Evolutionary conservation across 352 stramenopile species (phyloP).

Genomic region (Globisporangium splendens): DNA sequence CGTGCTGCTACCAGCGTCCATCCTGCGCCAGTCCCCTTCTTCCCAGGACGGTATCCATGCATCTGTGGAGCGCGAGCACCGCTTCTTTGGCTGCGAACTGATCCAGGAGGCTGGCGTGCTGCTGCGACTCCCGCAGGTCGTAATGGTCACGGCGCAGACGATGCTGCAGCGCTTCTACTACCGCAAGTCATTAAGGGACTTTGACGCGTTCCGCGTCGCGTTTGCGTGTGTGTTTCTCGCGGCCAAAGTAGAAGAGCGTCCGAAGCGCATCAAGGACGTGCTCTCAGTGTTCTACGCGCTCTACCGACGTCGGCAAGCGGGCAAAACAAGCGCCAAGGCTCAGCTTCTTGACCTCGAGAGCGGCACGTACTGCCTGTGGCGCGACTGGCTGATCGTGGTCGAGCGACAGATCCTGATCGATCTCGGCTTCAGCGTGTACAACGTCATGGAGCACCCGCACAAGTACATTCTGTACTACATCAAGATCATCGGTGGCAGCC

Average conservation of each 20-base stretch:
- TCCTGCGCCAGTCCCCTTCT: slow-evolving; percentile 50
- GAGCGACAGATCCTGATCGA: slow-evolving; percentile 91
- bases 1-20: slow-evolving; percentile 44
- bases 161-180: slow-evolving; percentile 91
- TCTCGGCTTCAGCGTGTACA: slow-evolving; percentile 92
- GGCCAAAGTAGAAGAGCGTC: slow-evolving; percentile 88
- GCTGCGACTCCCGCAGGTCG: slow-evolving; percentile 84
- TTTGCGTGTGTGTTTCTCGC: slow-evolving; percentile 88
- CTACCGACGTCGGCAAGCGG: slow-evolving; percentile 64
- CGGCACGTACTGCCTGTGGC: slow-evolving; percentile 63
- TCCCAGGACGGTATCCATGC: slow-evolving; percentile 32
- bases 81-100: slow-evolving; percentile 88
- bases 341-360: slow-evolving; percentile 71
- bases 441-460: slow-evolving; percentile 90
- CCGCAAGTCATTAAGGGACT: slow-evolving; percentile 76
- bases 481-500: slow-evolving; percentile 76
- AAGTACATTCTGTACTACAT: slow-evolving; percentile 94
- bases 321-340: slow-evolving; percentile 35
- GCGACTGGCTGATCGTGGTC: slow-evolving; percentile 83
- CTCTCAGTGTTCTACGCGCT: slow-evolving; percentile 89
- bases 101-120: slow-evolving; percentile 88
- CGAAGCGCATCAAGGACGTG: slow-evolving; percentile 77
- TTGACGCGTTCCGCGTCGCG: slow-evolving; percentile 88
- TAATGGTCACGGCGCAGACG: slow-evolving; percentile 89
- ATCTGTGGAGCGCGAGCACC: slow-evolving; percentile 45